phyloP scores from a whole-genome alignment of 176 grass and related monocot species.

The Eremochloa ophiuroides region DNA sequence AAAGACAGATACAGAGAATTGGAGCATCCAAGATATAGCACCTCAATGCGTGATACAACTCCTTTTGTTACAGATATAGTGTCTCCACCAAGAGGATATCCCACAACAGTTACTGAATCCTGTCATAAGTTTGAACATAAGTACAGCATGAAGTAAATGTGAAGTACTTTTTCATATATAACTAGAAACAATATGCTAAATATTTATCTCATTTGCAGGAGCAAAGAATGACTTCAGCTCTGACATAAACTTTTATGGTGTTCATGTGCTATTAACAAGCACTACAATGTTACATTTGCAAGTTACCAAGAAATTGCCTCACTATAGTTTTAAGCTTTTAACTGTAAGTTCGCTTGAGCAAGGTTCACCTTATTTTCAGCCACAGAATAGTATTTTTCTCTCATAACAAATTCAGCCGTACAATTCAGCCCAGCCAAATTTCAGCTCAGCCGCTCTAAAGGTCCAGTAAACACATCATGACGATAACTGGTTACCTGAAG shows the following conservation, averaged over 20 bases:
- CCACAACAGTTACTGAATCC: slow-evolving; percentile 94
- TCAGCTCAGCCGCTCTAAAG: no score
- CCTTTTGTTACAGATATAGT: slow-evolving; percentile 99
- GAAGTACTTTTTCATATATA: neutral
- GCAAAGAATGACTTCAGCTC: neutral
- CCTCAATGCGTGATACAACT: slow-evolving; percentile 96
- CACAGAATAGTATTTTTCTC: no score
- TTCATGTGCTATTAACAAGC: neutral
- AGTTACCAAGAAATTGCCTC: neutral
- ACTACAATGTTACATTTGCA: neutral
- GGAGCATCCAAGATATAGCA: slow-evolving; percentile 41
- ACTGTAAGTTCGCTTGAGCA: no score
- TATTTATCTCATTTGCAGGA: slow-evolving; percentile 1
- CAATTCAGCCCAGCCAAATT: no score
- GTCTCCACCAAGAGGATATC: slow-evolving; percentile 96
- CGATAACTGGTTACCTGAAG: slow-evolving; percentile 70
- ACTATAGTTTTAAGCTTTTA: neutral
- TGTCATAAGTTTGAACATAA: slow-evolving; percentile 33
- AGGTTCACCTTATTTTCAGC: no score
- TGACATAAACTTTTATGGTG: neutral
- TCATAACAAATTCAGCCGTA: no score
- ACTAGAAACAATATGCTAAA: neutral
- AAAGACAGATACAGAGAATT: slow-evolving; percentile 20
- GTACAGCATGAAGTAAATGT: slow-evolving; percentile 2
- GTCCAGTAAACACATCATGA: neutral